Conservation (phyloP, 2,329 filamentous ascomycete species). For the Harringtonia aguacate region DNA sequence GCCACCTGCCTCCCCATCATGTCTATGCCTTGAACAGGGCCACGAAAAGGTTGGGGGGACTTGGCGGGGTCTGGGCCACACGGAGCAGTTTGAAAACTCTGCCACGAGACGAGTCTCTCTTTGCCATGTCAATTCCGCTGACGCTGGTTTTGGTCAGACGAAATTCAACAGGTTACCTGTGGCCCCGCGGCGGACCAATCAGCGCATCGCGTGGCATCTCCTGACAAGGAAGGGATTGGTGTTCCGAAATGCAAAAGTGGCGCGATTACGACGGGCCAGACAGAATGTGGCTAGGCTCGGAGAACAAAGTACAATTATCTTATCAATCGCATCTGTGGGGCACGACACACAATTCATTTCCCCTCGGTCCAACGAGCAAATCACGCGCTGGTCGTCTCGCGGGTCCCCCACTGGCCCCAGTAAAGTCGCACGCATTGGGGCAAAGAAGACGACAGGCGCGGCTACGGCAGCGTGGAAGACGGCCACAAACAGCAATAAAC, state of each 20-base stretch:
- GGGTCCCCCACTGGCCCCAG: background rate
- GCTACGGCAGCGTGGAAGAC: too few species aligned
- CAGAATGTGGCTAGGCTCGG: background rate
- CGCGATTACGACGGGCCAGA: conserved; percentile 6
- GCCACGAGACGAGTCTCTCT: background rate
- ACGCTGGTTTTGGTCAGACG: conserved; percentile 10
- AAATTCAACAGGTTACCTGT: conserved; percentile 2
- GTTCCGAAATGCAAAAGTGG: conserved; percentile 7
- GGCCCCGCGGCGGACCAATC: conserved; percentile 5
- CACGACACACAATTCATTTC: background rate
- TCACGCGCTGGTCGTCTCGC: background rate
- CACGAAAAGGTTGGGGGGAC: background rate
- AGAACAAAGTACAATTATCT: conserved; percentile 13
- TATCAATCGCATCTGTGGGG: conserved; percentile 17
- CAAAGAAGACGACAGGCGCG: too few species aligned
- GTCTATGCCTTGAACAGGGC: too few species aligned
- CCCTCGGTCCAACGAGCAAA: conserved; percentile 7
- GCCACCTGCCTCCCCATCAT: background rate
- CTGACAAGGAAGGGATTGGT: background rate
- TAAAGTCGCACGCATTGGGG: too few species aligned
- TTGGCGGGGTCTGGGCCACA: background rate
- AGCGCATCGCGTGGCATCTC: background rate
- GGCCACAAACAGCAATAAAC: too few species aligned
- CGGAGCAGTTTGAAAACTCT: conserved; percentile 4
- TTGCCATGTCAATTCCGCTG: conserved; percentile 8